Evolutionary conservation across 176 grass and related monocot species (phyloP).

Genomic region (Triticum timopheevii): DNA sequence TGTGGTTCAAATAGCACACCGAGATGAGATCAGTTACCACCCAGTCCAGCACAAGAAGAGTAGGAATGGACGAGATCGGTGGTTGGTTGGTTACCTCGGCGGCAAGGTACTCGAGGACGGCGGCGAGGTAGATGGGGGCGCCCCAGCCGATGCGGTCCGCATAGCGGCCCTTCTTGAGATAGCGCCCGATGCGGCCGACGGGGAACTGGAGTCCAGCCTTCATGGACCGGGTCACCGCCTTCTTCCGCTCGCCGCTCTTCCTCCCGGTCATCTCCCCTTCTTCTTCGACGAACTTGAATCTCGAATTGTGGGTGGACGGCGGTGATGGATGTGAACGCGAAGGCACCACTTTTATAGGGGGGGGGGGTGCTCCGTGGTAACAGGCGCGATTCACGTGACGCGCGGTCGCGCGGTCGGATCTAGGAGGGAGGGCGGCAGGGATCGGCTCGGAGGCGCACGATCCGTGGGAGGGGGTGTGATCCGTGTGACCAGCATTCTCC

Average conservation of each 20-base stretch:
- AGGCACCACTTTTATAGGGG: neutral
- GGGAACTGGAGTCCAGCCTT: constrained; percentile 76
- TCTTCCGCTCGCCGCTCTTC: neutral
- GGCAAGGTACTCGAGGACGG: constrained; percentile 43
- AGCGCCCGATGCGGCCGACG: constrained; percentile 60
- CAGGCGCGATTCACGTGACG: neutral
- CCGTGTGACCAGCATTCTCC: no score
- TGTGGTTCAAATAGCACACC: neutral
- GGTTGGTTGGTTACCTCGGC: neutral
- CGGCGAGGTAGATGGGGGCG: constrained; percentile 38
- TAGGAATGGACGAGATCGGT: neutral
- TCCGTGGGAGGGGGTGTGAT: no score
- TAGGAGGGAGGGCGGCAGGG: no score
- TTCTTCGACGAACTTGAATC: neutral
- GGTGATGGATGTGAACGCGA: neutral
- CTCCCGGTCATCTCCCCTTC: neutral
- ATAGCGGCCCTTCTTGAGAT: constrained; percentile 56
- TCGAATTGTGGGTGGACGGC: no score
- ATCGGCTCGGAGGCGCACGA: no score
- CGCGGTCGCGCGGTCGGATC: no score
- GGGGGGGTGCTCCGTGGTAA: no score
- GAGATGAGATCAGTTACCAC: neutral
- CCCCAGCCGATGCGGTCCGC: constrained; percentile 37
- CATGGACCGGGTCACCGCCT: neutral
- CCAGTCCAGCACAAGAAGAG: neutral